Evolutionary conservation across 345 rosid genomes (phyloP), one percentile per base, ranked within the genome.

Genomic region (Raphanus raphanistrum): DNA sequence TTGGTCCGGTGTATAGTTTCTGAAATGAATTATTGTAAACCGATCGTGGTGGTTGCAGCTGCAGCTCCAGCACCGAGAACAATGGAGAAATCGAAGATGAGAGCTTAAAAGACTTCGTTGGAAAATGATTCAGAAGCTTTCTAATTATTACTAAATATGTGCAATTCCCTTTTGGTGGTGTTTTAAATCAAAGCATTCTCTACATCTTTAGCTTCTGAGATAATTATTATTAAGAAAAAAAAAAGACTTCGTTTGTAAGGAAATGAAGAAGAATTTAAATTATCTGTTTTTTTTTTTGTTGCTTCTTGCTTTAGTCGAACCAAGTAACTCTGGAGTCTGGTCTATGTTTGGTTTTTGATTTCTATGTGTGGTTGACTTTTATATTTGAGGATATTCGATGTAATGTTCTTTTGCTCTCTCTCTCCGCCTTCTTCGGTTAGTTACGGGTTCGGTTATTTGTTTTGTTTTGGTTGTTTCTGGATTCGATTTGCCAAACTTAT

Each of bases 11-110:
- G 0, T 28, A 2, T 54, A 36, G 66, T 63, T 77, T 36, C 0
- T 64, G 33, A 50, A 63, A 33, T 35, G 12, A 58, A n/a, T 64
- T 8, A 6, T 6, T 9, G 8, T 0, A 1, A 48, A 15, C 3
- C 12, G 54, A 52, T 63, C 66, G 76, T 78, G 77, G 69, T 61
- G 57, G 68, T 43, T 38, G 52, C 68, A 80, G 79, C 79, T 55
- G 82, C 82, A 54, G 82, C 82, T 17, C 79, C 82, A 62, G 82
- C 82, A 21, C 82, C 82, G 2, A 80, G 82, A 80, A 72, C 76
- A 31, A 12, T 74, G 71, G 79, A 80, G 63, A 74, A 80, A 57
- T 57, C 82, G 1, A 80, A 80, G 71, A 80, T 65, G 76, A 80
- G 76, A 75, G 83, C 76, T 75, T 80, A 55, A 70, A 70, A 72